Percentiles rank a stretch among this genome's conserved stretches.
Evolutionary conservation across 345 rosid genomes (phyloP).

Genomic region (Abelmoschus esculentus): DNA sequence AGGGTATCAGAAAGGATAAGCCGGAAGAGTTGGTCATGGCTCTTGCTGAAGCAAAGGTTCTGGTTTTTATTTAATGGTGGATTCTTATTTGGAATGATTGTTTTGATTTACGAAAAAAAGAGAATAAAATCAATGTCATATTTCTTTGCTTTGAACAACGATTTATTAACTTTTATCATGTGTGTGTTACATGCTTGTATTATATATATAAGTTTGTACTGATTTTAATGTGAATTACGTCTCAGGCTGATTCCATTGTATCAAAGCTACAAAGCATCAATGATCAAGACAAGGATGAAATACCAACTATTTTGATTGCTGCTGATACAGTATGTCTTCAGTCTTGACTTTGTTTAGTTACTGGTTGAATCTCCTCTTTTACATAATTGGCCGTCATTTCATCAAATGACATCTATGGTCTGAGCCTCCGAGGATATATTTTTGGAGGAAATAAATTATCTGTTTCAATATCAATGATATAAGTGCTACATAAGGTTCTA

Average conservation of each 20-base stretch:
- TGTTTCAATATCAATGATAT: background rate
- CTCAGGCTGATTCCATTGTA: conserved; percentile 69
- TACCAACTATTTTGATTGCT: conserved; percentile 43
- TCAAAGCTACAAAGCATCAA: conserved; percentile 32
- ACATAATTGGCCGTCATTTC: conserved; percentile 8
- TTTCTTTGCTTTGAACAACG: background rate
- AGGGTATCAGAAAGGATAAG: conserved; percentile 47
- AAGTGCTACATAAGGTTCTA: background rate
- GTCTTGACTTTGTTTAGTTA: conserved; percentile 20
- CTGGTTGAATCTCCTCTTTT: conserved; percentile 6
- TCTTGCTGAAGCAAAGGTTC: conserved; percentile 91
- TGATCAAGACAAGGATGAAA: conserved; percentile 28
- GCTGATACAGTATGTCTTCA: conserved; percentile 67
- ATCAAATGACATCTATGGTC: conserved; percentile 33
- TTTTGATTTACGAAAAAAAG: background rate
- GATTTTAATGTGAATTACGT: conserved; percentile 27
- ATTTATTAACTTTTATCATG: background rate
- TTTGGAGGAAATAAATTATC: background rate
- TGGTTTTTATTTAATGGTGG: background rate
- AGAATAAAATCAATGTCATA: background rate
- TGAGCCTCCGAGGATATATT: conserved; percentile 25
- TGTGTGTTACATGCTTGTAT: background rate
- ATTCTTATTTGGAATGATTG: conserved; percentile 1
- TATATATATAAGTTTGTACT: background rate
- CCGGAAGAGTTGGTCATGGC: conserved; percentile 85